Evolutionary conservation across 345 rosid species (phyloP).

Genomic region (Hypericum androsaemum): DNA sequence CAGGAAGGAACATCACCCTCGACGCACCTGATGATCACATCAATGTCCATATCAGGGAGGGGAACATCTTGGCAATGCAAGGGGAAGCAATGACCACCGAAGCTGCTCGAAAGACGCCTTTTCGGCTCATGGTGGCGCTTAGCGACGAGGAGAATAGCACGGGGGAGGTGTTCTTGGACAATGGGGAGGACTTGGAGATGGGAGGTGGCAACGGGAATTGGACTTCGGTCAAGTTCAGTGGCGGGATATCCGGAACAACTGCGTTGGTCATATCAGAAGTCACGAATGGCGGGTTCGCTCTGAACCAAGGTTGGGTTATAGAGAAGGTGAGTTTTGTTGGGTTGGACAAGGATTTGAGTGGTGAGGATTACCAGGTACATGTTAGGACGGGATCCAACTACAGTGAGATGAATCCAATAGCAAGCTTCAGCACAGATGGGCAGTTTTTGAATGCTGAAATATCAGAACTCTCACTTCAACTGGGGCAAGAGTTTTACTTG

Average conservation of each 20-base stretch:
- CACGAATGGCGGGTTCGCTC: conserved; percentile 39
- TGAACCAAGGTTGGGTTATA: conserved; percentile 38
- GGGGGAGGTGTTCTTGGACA: conserved; percentile 55
- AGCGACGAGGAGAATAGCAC: conserved; percentile 28
- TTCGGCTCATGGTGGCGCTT: conserved; percentile 38
- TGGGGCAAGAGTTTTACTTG: conserved; percentile 40
- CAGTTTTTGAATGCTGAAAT: conserved; percentile 28
- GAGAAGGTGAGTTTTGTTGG: conserved; percentile 49
- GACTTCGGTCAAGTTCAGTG: conserved; percentile 39
- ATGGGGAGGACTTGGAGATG: conserved; percentile 48
- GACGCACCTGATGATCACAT: conserved; percentile 44
- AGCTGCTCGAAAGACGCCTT: conserved; percentile 44
- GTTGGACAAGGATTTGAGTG: conserved; percentile 16
- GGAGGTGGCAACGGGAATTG: conserved; percentile 43
- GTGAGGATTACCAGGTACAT: conserved; percentile 15
- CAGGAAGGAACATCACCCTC: conserved; percentile 34
- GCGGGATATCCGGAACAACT: conserved; percentile 16
- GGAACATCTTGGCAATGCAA: conserved; percentile 61
- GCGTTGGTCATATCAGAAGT: conserved; percentile 31
- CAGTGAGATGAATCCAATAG: conserved; percentile 1
- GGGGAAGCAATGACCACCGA: conserved; percentile 51
- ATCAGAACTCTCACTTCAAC: conserved; percentile 16
- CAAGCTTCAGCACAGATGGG: conserved; percentile 9
- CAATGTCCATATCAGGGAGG: conserved; percentile 53
- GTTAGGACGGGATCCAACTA: conserved; percentile 7